phyloP scores from a whole-genome alignment of 2,329 filamentous ascomycete genomes.

The Exophiala mesophila region DNA sequence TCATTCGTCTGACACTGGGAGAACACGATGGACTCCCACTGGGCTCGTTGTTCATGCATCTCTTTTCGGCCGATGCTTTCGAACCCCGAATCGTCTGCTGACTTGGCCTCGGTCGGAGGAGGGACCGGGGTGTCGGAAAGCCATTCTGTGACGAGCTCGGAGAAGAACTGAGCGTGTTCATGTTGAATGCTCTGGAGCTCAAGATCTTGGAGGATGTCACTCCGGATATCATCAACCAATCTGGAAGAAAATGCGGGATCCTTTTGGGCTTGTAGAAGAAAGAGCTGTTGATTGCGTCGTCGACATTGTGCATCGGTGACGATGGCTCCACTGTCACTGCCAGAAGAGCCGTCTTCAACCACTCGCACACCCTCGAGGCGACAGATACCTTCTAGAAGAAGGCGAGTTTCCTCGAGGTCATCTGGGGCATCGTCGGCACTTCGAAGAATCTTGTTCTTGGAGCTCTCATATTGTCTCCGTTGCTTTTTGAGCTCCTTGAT shows the following conservation, averaged over 20 bases:
- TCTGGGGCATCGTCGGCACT: constrained; percentile 30
- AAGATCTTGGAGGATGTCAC: constrained; percentile 44
- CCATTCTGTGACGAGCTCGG: constrained; percentile 52
- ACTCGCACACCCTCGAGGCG: constrained; percentile 35
- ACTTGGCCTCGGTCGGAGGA: constrained; percentile 22
- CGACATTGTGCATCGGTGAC: constrained; percentile 25
- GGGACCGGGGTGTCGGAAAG: constrained; percentile 31
- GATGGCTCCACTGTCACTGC: constrained; percentile 20
- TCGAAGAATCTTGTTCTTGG: constrained; percentile 41
- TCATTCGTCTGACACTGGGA: constrained; percentile 43
- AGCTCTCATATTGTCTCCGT: constrained; percentile 45
- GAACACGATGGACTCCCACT: constrained; percentile 57
- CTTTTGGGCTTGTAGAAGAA: constrained; percentile 50
- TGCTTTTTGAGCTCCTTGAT: constrained; percentile 53
- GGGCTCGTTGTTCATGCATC: constrained; percentile 49
- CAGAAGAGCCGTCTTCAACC: constrained; percentile 33
- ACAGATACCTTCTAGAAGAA: constrained; percentile 36
- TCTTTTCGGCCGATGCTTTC: constrained; percentile 49
- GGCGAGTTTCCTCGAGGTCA: constrained; percentile 31
- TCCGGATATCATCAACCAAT: constrained; percentile 45
- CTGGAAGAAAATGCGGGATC: constrained; percentile 50
- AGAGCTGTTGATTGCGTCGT: constrained; percentile 44
- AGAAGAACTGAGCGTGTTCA: constrained; percentile 54
- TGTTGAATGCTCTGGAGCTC: constrained; percentile 50
- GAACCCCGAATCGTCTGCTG: constrained; percentile 34